These are phyloP conservation scores for Boletus eberwhitei DNA, from an alignment of 768 basidiomycete genomes.

Conservation along the genomic window DNA sequence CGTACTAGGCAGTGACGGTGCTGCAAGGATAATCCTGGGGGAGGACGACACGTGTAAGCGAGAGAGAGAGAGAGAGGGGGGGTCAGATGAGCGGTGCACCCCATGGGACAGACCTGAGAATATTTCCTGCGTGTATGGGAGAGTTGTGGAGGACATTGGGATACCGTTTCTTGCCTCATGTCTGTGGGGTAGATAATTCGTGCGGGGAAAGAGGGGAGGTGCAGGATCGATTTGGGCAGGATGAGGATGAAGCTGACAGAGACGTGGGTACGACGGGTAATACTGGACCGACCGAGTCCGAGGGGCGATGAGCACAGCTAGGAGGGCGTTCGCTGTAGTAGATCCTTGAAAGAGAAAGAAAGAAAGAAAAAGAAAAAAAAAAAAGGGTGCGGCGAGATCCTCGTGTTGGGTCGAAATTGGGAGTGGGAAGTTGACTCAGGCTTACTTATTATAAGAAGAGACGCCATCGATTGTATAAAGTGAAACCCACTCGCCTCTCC, in stretches of 20 bases:
- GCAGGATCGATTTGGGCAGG: too few relatives aligned
- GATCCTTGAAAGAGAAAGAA: too few relatives aligned
- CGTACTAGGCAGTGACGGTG: too few relatives aligned
- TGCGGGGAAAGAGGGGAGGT: constrained; percentile 24
- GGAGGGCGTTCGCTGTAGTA: too few relatives aligned
- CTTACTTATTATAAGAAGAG: neutral
- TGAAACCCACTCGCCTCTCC: constrained; percentile 3
- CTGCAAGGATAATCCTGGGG: neutral
- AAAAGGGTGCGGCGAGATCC: neutral
- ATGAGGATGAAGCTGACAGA: neutral
- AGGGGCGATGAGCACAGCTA: too few relatives aligned
- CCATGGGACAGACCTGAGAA: neutral
- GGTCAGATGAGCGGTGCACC: neutral
- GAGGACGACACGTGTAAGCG: neutral
- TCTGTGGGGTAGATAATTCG: constrained; percentile 20
- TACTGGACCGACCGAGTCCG: neutral
- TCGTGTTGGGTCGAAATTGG: neutral
- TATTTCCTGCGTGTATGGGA: neutral
- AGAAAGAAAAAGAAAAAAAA: too few relatives aligned
- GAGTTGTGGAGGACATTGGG: neutral
- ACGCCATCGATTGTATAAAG: constrained; percentile 14
- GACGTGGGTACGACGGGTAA: neutral
- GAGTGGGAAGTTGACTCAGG: neutral
- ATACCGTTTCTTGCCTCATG: constrained; percentile 8
- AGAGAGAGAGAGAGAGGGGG: neutral